Evolutionary conservation across 345 rosid species (phyloP).

Genomic region (Leavenworthia alabamica): DNA sequence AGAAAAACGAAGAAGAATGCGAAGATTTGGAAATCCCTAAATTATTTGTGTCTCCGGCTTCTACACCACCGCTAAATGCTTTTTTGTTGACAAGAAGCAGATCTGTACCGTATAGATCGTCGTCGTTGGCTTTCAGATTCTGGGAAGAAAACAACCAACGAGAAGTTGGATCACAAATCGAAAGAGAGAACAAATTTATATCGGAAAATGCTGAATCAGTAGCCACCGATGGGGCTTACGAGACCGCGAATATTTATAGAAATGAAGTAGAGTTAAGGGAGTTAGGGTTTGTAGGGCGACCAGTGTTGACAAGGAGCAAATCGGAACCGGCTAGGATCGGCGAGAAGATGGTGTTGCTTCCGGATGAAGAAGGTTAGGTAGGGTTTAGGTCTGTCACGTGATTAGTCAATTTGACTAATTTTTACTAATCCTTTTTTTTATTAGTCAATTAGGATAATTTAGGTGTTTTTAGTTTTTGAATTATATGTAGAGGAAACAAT

Average conservation of each 20-base stretch:
- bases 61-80: constrained; percentile 69
- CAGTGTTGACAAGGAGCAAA: constrained; percentile 61
- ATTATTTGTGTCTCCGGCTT: constrained; percentile 30
- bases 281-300: constrained; percentile 28
- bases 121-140: constrained; percentile 68
- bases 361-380: constrained; percentile 54
- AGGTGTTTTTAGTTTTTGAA: background rate
- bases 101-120: constrained; percentile 84
- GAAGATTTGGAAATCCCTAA: constrained; percentile 18
- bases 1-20: constrained; percentile 12
- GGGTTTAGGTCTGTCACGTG: constrained; percentile 30
- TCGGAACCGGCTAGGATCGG: constrained; percentile 81
- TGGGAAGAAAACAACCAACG: constrained; percentile 59
- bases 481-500: constrained; percentile 12
- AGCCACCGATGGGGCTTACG: constrained; percentile 2
- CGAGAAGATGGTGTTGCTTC: constrained; percentile 40
- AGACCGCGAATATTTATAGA: constrained; percentile 11
- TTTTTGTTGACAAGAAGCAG: constrained; percentile 64
- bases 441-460: background rate
- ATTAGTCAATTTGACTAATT: constrained; percentile 19
- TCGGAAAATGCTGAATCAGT: no score
- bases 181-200: constrained; percentile 17
- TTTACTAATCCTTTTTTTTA: constrained; percentile 1
- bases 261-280: constrained; percentile 23
- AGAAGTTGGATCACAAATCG: constrained; percentile 27